Evolutionary conservation across 2,329 filamentous ascomycete genomes (phyloP).

Genomic region (Aspergillus pseudoterreus): DNA sequence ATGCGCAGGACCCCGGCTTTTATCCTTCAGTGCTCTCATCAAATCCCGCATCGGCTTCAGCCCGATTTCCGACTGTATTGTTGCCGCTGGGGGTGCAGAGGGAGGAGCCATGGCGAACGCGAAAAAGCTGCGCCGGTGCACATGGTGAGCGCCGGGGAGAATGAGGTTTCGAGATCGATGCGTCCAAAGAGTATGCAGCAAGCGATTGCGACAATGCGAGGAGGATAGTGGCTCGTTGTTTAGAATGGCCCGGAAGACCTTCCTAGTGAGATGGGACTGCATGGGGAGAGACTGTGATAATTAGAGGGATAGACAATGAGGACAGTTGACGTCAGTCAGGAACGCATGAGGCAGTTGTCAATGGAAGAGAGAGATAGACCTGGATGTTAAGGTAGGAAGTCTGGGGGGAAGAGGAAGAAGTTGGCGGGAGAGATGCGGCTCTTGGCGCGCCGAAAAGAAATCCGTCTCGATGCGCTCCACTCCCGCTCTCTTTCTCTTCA

Average conservation of each 20-base stretch:
- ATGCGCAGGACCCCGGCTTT: slow-evolving; percentile 60
- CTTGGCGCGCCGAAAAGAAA: slow-evolving; percentile 31
- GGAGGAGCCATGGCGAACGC: slow-evolving; percentile 34
- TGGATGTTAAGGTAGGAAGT: slow-evolving; percentile 3
- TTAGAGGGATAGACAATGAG: background rate
- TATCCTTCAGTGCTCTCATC: slow-evolving; percentile 58
- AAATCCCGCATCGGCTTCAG: slow-evolving; percentile 69
- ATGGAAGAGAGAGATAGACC: background rate
- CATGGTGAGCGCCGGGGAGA: slow-evolving; percentile 33
- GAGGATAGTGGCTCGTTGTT: slow-evolving; percentile 42
- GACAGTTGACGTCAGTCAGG: background rate
- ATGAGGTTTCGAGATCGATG: slow-evolving; percentile 27
- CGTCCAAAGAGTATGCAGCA: slow-evolving; percentile 29
- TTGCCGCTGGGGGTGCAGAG: slow-evolving; percentile 52
- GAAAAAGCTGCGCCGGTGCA: slow-evolving; percentile 30
- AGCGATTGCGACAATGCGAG: slow-evolving; percentile 32
- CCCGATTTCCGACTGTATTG: slow-evolving; percentile 59
- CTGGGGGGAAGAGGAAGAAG: background rate
- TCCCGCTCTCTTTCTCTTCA: slow-evolving; percentile 5
- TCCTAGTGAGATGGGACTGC: slow-evolving; percentile 44
- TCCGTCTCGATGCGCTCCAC: slow-evolving; percentile 14
- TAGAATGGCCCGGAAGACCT: slow-evolving; percentile 43
- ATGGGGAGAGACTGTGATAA: slow-evolving; percentile 21
- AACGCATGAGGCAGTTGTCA: background rate
- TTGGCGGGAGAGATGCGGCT: slow-evolving; percentile 18